A percentile compares a stretch with the other conserved stretches of the same genome.
Evolutionary conservation across 2,329 filamentous ascomycete species (phyloP).

Genomic region (Arthroderma uncinatum): DNA sequence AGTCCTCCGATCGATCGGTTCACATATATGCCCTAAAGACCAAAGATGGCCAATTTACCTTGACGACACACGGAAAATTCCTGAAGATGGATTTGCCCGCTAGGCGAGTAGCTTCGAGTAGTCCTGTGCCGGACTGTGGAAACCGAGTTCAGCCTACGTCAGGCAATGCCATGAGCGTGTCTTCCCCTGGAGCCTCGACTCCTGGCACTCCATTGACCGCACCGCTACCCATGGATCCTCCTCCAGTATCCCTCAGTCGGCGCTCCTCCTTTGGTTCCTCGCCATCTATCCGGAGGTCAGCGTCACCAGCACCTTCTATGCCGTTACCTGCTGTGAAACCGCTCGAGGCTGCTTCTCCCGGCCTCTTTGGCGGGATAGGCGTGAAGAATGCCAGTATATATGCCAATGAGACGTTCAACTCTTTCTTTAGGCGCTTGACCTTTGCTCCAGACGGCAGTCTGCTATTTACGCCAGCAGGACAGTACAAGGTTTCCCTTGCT

Average conservation of each 20-base stretch:
- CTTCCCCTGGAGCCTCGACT: conserved; percentile 79
- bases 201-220: conserved; percentile 87
- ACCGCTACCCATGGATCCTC: conserved; percentile 90
- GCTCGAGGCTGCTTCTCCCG: conserved; percentile 74
- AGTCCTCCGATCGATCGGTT: conserved; percentile 94
- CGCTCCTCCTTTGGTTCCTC: conserved; percentile 80
- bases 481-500: conserved; percentile 72
- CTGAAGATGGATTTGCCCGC: conserved; percentile 89
- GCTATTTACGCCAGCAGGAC: conserved; percentile 85
- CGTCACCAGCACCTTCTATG: conserved; percentile 84
- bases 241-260: conserved; percentile 79
- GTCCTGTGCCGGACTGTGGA: conserved; percentile 70
- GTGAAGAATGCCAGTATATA: conserved; percentile 83
- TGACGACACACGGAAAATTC: conserved; percentile 67
- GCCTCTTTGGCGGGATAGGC: conserved; percentile 49
- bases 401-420: conserved; percentile 91
- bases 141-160: conserved; percentile 25
- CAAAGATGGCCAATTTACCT: conserved; percentile 88
- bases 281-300: conserved; percentile 69
- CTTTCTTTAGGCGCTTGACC: conserved; percentile 86
- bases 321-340: conserved; percentile 93
- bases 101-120: conserved; percentile 78
- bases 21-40: conserved; percentile 95
- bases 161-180: conserved; percentile 40
- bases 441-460: conserved; percentile 94